Percentiles rank a stretch among this genome's conserved stretches.
These are phyloP conservation scores for Talaromyces trachyspermus DNA, from an alignment of 495 filamentous ascomycete species.

Conservation along the genomic window DNA sequence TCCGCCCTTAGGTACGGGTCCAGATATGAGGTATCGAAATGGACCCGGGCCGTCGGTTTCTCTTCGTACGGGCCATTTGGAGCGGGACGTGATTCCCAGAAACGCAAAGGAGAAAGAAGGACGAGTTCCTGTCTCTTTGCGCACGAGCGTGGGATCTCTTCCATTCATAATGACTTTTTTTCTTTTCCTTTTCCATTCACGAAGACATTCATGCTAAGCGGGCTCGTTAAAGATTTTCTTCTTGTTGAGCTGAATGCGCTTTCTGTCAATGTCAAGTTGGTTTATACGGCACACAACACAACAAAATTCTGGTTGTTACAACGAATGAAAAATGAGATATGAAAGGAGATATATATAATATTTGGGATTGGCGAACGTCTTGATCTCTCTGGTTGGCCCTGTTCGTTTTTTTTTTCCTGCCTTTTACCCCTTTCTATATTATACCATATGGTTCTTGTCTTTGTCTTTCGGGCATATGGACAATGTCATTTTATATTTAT, in stretches of 20 bases:
- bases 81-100: conserved; percentile 75
- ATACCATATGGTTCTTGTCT: conserved; percentile 11
- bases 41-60: conserved; percentile 60
- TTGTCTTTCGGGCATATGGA: no score
- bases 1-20: conserved; percentile 37
- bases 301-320: no score
- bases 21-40: conserved; percentile 33
- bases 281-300: no score
- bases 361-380: conserved; percentile 2
- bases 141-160: conserved; percentile 93
- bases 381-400: conserved; percentile 9
- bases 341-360: neutral
- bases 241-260: no score
- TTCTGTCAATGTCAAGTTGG: no score
- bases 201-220: conserved; percentile 6
- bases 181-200: conserved; percentile 1
- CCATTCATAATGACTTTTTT: conserved; percentile 63
- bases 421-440: conserved; percentile 9
- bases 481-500: conserved; percentile 5
- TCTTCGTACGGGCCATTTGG: conserved; percentile 63
- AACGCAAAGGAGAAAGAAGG: conserved; percentile 80
- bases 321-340: conserved; percentile 5
- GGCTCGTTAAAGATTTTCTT: no score
- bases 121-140: conserved; percentile 85
- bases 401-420: conserved; percentile 15